Base-by-base conservation (phyloP, 1,284 basidiomycete genomes). In the Fomitopsis pinicola region DNA sequence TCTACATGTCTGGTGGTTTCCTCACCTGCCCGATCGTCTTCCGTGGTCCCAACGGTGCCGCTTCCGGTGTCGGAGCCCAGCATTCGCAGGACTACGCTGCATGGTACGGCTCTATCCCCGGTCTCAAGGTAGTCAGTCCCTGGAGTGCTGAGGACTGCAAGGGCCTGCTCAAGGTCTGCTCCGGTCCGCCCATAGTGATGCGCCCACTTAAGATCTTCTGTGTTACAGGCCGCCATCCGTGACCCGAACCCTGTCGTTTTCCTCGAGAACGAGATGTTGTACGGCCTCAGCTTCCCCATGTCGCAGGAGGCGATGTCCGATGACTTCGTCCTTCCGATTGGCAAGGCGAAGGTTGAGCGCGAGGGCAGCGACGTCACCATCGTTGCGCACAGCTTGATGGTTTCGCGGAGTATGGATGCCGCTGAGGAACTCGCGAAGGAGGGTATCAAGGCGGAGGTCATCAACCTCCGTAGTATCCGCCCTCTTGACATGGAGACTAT, bases 1-100 rank as follows among this genome's bases (percentile, higher is more conserved):
- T 98, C 81, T 99, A 99, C 87, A 99, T 99, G 97, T 98, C 96
- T 52, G 97, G 96, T 65, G 97, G 97, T 68, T 97, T 95, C 73
- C 94, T 97, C 26, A 92, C 94, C 14, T 98, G 97, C 82, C 95
- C 97, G 35, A 92, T 99, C 67, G 95, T 98, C 62, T 99, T 99
- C 91, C 95, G 97, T 80, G 97, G 97, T 62, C 97, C 97, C 64
- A 99, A 99, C 78, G 97, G 97, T 76, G 97, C 97, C 61, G 97
- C 97, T 59, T 81, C 95, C 62, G 97, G 97, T 84, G 97, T 99
- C 60, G 97, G 72, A 57, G 97, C 97, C 44, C 92, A 94, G 73
- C 94, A 97, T 75, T 95, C 94, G 36, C 94, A 96, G 75, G 94
- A 96, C 71, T 95, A 91, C 70, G 87, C 91, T 52, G 88, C 90